Conservation (phyloP, 768 basidiomycete species). For the Pisolithus orientalis region DNA sequence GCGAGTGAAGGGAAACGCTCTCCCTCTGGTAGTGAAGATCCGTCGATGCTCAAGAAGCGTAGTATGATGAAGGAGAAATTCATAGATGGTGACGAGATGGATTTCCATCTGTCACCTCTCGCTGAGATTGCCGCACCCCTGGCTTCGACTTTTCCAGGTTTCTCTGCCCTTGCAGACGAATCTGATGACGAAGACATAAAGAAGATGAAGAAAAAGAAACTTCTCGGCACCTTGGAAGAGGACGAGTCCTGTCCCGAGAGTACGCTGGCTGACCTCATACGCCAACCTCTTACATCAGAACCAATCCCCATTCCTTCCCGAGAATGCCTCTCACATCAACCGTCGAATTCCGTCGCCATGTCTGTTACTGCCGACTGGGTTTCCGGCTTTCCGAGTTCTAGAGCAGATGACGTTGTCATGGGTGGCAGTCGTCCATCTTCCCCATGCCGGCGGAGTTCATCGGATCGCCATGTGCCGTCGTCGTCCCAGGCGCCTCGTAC, state of each 20-base stretch:
- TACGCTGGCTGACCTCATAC: slow-evolving; percentile 15
- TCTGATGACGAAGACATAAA: slow-evolving; percentile 22
- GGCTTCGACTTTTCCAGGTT: slow-evolving; percentile 22
- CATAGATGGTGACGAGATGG: slow-evolving; percentile 17
- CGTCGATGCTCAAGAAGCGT: slow-evolving; percentile 7
- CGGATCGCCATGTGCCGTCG: slow-evolving; percentile 13
- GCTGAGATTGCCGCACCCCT: slow-evolving; percentile 19
- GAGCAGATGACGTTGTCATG: slow-evolving; percentile 24
- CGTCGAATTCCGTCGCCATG: slow-evolving; percentile 23
- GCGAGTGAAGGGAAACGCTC: slow-evolving; percentile 17
- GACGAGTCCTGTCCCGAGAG: slow-evolving; percentile 12
- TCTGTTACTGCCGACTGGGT: slow-evolving; percentile 21
- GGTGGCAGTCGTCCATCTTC: slow-evolving; percentile 21
- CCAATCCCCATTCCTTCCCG: slow-evolving; percentile 22
- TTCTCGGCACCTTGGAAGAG: slow-evolving; percentile 16
- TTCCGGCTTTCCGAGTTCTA: slow-evolving; percentile 18
- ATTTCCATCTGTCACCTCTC: slow-evolving; percentile 28
- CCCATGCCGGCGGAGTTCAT: slow-evolving; percentile 18
- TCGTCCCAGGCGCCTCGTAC: slow-evolving; percentile 12
- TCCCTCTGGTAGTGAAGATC: slow-evolving; percentile 11
- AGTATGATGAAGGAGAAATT: slow-evolving; percentile 15
- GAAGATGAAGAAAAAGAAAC: slow-evolving; percentile 12
- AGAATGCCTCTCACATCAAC: slow-evolving; percentile 18
- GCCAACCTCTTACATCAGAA: slow-evolving; percentile 1
- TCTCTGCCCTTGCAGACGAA: slow-evolving; percentile 25